These are phyloP conservation scores for Cyclotella sp. DNA, from an alignment of 108 stramenopile genomes.

Conservation along the genomic window DNA sequence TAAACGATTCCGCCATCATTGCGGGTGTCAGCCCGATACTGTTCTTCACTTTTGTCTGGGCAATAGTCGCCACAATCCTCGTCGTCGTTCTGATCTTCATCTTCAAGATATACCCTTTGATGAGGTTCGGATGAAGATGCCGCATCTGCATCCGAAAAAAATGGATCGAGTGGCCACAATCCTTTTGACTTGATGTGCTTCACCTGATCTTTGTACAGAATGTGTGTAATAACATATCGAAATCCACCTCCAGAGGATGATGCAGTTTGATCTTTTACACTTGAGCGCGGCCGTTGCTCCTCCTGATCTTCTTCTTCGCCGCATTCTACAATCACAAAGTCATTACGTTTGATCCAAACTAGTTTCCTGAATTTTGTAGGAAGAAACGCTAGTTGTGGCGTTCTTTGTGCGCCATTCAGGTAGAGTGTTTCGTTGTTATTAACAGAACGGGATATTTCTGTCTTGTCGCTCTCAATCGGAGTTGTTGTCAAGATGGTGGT, in stretches of 20 bases:
- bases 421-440: not conserved
- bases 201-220: slow-evolving; percentile 95
- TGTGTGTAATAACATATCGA: slow-evolving; percentile 79
- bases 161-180: slow-evolving; percentile 87
- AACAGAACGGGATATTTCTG: not conserved
- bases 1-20: slow-evolving; percentile 44
- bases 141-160: slow-evolving; percentile 38
- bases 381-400: slow-evolving; percentile 83
- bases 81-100: slow-evolving; percentile 8
- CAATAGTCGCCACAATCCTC: slow-evolving; percentile 29
- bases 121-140: not conserved
- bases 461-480: slow-evolving; percentile 12
- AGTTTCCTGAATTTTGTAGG: slow-evolving; percentile 96
- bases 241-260: slow-evolving; percentile 53
- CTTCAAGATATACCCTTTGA: not conserved
- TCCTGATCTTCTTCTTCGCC: slow-evolving; percentile 49
- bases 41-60: slow-evolving; percentile 25
- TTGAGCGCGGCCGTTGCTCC: not conserved
- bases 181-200: slow-evolving; percentile 87
- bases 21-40: not conserved
- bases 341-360: slow-evolving; percentile 96
- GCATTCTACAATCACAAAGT: slow-evolving; percentile 88
- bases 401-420: slow-evolving; percentile 9
- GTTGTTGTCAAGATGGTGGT: slow-evolving; percentile 16
- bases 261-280: slow-evolving; percentile 5